Percentiles rank a stretch among this genome's conserved stretches.
These are phyloP conservation scores for Saksenaea vasiformis DNA, from an alignment of 371 early-diverging fungal genomes.

Conservation along the genomic window DNA sequence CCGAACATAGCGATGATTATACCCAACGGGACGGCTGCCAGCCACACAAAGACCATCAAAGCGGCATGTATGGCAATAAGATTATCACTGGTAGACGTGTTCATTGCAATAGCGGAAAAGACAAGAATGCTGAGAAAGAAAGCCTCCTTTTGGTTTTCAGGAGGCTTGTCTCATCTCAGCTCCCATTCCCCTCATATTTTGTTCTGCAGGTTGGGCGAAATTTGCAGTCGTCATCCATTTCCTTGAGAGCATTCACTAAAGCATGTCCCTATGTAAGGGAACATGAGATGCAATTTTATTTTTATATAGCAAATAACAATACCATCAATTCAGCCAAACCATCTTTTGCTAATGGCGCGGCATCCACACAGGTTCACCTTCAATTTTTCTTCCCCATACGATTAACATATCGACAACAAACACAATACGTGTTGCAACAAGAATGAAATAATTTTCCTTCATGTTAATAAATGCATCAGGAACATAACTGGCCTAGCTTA, in stretches of 20 bases:
- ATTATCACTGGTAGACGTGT: conserved; percentile 14
- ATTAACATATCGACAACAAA: no score
- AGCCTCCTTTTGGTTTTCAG: background rate
- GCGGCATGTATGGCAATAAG: conserved; percentile 24
- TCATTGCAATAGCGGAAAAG: conserved; percentile 9
- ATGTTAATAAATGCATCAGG: no score
- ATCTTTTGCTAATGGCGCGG: no score
- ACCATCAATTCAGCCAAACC: no score
- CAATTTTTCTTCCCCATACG: no score
- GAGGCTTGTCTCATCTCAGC: background rate
- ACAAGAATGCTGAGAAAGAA: conserved; percentile 2
- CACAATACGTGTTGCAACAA: no score
- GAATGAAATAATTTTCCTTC: no score
- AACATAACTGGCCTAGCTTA: no score
- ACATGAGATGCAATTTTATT: background rate
- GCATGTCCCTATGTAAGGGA: background rate
- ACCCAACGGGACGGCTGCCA: conserved; percentile 33
- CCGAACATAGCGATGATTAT: conserved; percentile 29
- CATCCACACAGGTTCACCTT: no score
- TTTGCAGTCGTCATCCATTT: background rate
- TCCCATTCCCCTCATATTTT: conserved; percentile 2
- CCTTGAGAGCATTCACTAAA: background rate
- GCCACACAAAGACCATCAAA: conserved; percentile 38
- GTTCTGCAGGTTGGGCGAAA: background rate
- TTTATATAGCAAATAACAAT: background rate